phyloP scores from a whole-genome alignment of 305 asterid species.

The Rubia peregrina region DNA sequence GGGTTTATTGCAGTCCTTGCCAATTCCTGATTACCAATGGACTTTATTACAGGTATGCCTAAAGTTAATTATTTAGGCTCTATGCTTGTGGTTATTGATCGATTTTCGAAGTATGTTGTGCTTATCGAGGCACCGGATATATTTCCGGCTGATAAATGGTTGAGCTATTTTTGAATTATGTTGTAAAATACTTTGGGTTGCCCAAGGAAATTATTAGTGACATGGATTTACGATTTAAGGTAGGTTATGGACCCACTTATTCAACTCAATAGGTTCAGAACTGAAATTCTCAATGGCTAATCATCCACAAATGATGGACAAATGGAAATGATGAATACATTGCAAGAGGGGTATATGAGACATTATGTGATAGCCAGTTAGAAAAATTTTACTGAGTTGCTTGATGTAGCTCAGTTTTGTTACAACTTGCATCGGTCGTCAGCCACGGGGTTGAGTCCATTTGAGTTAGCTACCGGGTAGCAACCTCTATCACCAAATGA shows the following conservation, averaged over 20 bases:
- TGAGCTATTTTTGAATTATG: too few species aligned
- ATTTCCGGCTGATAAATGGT: background rate
- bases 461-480: too few species aligned
- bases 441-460: too few species aligned
- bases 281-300: too few species aligned
- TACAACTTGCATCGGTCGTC: background rate
- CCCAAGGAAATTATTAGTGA: too few species aligned
- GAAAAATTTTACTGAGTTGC: background rate
- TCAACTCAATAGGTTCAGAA: too few species aligned
- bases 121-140: background rate
- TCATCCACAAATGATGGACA: background rate
- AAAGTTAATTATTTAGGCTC: background rate
- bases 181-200: too few species aligned
- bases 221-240: too few species aligned
- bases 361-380: background rate
- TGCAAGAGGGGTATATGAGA: slow-evolving; percentile 1
- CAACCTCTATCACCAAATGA: too few species aligned
- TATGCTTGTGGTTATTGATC: background rate
- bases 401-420: background rate
- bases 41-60: background rate
- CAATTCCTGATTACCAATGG: background rate
- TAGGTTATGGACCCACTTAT: too few species aligned
- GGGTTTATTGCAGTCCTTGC: too few species aligned
- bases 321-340: background rate
- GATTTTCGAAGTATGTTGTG: background rate